Evolutionary conservation across 177 flowering plant genomes (phyloP).

Genomic region (Vitis hybrid): DNA sequence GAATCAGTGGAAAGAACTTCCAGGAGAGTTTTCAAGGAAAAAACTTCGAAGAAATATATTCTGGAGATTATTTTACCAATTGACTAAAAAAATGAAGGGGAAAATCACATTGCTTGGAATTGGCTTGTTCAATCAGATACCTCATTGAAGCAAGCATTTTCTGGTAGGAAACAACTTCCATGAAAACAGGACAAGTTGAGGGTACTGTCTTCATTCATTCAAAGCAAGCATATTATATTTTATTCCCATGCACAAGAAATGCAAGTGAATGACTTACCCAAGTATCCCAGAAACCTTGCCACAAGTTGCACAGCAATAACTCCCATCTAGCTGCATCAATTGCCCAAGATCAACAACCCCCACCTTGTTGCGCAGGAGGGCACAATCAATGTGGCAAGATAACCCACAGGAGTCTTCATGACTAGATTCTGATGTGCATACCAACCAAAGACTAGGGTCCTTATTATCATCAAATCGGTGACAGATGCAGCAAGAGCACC

Average conservation of each 20-base stretch:
- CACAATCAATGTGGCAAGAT: conserved; percentile 98
- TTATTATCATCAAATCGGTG: conserved; percentile 97
- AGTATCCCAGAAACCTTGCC: conserved; percentile 96
- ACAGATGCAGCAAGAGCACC: conserved; percentile 99
- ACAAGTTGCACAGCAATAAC: conserved; percentile 96
- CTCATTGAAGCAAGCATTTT: too few species aligned
- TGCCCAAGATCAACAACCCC: conserved; percentile 95
- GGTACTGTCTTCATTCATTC: not conserved
- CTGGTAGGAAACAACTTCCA: too few species aligned
- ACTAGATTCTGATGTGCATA: conserved; percentile 72
- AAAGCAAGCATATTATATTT: too few species aligned
- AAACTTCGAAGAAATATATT: not conserved
- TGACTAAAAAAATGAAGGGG: not conserved
- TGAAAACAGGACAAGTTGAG: not conserved
- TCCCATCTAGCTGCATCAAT: conserved; percentile 96
- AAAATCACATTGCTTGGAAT: not conserved
- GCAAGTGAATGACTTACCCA: conserved; percentile 54
- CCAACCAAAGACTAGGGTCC: conserved; percentile 99
- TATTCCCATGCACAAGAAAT: not conserved
- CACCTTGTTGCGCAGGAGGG: conserved; percentile 74
- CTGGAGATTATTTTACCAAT: not conserved
- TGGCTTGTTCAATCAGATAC: too few species aligned
- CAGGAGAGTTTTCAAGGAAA: not conserved
- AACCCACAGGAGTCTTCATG: conserved; percentile 76
- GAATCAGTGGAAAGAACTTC: too few species aligned